Evolutionary conservation across 805 yeast genomes (phyloP).

Genomic region (Kazachstania africana): DNA sequence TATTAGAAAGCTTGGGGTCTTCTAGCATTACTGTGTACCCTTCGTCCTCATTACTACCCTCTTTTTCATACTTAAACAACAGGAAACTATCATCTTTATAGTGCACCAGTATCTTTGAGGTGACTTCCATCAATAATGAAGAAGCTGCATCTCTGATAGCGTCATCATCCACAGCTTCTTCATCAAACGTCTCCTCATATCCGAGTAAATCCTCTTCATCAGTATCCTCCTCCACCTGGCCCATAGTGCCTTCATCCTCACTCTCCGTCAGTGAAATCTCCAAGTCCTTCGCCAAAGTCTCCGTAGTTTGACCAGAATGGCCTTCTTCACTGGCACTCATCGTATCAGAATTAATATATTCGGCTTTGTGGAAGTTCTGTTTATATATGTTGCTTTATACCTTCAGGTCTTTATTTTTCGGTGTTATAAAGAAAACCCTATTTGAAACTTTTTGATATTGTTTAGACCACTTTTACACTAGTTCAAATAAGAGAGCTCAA

Average conservation of each 20-base stretch:
- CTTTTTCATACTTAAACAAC: constrained; percentile 13
- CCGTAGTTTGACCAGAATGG: neutral
- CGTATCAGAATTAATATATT: too few relatives aligned
- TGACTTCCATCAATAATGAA: constrained; percentile 7
- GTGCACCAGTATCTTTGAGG: constrained; percentile 12
- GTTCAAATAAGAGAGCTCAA: too few relatives aligned
- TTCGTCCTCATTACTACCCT: constrained; percentile 6
- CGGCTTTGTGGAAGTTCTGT: too few relatives aligned
- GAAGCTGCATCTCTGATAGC: constrained; percentile 14
- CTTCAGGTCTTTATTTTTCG: too few relatives aligned
- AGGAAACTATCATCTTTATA: constrained; percentile 14
- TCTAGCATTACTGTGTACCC: constrained; percentile 13
- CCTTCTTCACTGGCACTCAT: neutral
- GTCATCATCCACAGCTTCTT: constrained; percentile 1
- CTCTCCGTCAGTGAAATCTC: constrained; percentile 1
- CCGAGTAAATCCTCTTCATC: constrained; percentile 9
- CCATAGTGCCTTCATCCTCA: neutral
- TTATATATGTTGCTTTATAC: too few relatives aligned
- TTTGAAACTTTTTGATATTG: too few relatives aligned
- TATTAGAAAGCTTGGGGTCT: constrained; percentile 7
- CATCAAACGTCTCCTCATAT: constrained; percentile 5
- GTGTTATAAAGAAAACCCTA: too few relatives aligned
- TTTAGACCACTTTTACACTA: too few relatives aligned
- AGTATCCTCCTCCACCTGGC: constrained; percentile 1
- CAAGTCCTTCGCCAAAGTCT: neutral